phyloP scores from a whole-genome alignment of 371 early-diverging fungal genomes.

The Mortierella sp. region DNA sequence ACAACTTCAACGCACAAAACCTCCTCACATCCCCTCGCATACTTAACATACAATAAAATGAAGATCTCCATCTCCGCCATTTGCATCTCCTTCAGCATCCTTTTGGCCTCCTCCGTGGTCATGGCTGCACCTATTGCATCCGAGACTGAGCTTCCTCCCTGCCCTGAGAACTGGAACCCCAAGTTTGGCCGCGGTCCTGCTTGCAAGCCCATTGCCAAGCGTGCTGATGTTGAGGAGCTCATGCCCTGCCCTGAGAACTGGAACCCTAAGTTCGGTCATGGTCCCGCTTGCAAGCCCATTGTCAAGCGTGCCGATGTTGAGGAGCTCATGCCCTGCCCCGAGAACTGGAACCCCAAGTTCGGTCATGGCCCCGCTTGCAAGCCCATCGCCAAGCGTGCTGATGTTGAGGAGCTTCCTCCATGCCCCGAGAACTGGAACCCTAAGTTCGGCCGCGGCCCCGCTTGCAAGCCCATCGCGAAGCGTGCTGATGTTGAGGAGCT shows the following conservation, averaged over 20 bases:
- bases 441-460: constrained; percentile 4
- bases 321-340: neutral
- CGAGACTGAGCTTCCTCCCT: neutral
- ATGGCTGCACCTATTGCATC: neutral
- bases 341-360: neutral
- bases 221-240: neutral
- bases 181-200: constrained; percentile 9
- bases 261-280: constrained; percentile 2
- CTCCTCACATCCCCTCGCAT: neutral
- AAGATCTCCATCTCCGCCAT: neutral
- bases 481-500: neutral
- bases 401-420: neutral
- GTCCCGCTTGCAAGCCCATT: constrained; percentile 1
- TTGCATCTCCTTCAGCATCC: constrained; percentile 1
- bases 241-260: constrained; percentile 7
- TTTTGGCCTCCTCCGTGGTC: neutral
- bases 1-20: neutral
- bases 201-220: neutral
- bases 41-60: neutral
- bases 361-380: neutral
- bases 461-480: neutral
- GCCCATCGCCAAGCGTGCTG: neutral
- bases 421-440: constrained; percentile 13
- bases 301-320: neutral
- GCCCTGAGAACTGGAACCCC: constrained; percentile 13